These are phyloP conservation scores for Myxozyma vanderwaltii DNA, from an alignment of 805 yeast species.

Conservation along the genomic window DNA sequence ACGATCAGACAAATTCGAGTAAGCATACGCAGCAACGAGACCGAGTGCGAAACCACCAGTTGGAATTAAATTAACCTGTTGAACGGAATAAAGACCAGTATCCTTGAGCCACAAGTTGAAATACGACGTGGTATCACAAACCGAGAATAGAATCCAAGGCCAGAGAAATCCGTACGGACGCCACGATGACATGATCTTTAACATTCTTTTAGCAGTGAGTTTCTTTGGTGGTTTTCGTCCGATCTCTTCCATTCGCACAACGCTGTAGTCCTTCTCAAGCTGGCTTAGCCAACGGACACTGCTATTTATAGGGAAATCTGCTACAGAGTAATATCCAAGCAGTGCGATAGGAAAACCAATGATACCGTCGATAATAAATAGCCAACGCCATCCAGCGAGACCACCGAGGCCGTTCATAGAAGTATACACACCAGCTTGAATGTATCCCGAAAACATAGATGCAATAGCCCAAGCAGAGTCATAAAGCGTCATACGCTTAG, in stretches of 20 bases:
- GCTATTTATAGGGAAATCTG: conserved; percentile 29
- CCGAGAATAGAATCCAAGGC: conserved; percentile 24
- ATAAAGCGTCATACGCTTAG: conserved; percentile 34
- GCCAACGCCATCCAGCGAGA: conserved; percentile 54
- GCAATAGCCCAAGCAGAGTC: conserved; percentile 13
- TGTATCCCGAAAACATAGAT: conserved; percentile 43
- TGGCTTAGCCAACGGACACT: conserved; percentile 21
- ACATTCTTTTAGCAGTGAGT: conserved; percentile 14
- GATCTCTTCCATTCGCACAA: conserved; percentile 25
- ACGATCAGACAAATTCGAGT: conserved; percentile 41
- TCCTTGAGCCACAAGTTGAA: conserved; percentile 41
- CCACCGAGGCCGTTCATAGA: conserved; percentile 37
- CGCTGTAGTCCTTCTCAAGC: conserved; percentile 22
- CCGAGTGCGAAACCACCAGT: conserved; percentile 42
- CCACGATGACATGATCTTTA: conserved; percentile 20
- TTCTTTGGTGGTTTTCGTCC: conserved; percentile 31
- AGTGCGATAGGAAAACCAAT: conserved; percentile 46
- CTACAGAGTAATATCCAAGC: conserved; percentile 38
- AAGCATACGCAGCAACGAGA: conserved; percentile 38
- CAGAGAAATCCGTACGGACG: conserved; percentile 27
- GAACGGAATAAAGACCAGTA: conserved; percentile 36
- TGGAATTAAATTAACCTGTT: conserved; percentile 42
- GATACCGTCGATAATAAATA: conserved; percentile 64
- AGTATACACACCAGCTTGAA: conserved; percentile 52
- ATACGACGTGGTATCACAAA: conserved; percentile 25